phyloP scores from a whole-genome alignment of 2,329 filamentous ascomycete genomes.

The Graphiopsis chlorocephala region DNA sequence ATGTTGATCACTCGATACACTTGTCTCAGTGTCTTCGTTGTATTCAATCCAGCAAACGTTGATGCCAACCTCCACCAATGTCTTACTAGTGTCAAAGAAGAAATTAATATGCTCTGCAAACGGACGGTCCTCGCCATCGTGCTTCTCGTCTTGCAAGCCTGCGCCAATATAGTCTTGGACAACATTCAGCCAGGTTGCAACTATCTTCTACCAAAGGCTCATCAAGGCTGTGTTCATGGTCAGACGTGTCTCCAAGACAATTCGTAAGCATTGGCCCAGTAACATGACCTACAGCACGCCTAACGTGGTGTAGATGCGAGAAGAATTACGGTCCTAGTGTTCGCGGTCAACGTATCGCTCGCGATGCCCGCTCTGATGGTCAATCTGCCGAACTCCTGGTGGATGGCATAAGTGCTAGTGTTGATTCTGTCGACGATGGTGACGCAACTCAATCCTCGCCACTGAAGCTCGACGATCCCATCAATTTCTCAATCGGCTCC shows the following conservation, averaged over 20 bases:
- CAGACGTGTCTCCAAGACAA: conserved; percentile 37
- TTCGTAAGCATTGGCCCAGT: conserved; percentile 28
- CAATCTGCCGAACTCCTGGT: neutral
- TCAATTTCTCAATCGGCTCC: neutral
- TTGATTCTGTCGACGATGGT: neutral
- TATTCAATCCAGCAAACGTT: neutral
- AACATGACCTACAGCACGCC: neutral
- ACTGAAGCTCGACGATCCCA: neutral
- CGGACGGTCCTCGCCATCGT: neutral
- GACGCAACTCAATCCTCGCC: neutral
- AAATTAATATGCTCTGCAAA: neutral
- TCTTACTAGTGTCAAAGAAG: neutral
- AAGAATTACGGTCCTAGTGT: neutral
- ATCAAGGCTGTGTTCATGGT: conserved; percentile 36
- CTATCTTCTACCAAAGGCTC: conserved; percentile 21
- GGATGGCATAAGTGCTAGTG: neutral
- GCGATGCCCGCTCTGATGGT: neutral
- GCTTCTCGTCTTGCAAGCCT: neutral
- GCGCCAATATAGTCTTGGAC: conserved; percentile 50
- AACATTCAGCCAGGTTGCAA: conserved; percentile 47
- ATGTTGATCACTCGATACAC: neutral
- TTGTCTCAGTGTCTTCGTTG: neutral
- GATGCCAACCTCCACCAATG: neutral
- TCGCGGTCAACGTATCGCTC: neutral
- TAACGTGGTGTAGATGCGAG: neutral